Base-by-base conservation (phyloP, 176 grass and related monocot genomes). In the Tillandsia leiboldiana region DNA sequence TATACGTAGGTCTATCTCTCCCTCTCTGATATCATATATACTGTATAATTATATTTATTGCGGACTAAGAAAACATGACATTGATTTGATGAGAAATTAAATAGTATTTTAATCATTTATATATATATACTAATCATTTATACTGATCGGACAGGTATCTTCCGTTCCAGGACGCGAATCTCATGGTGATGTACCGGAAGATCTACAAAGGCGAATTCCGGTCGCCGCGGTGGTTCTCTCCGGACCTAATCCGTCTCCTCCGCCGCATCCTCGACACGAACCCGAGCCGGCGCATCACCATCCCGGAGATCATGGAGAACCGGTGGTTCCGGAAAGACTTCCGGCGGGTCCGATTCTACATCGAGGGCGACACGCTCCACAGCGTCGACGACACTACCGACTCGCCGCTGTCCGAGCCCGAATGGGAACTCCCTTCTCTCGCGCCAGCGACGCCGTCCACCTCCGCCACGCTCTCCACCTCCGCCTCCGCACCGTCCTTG, bases 311-410 rank as follows among this genome's bases (percentile, higher is more conserved):
- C 64, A 90, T 86, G 80, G 80, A 74, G 22, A 86, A 70, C 2
- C 58, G 27, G 1, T 90, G 80, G 87, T 86, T 90, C 52, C 86
- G 78, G 64, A 86, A 65, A 9, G 87, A 70, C 12, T 86, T 90
- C 69, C 81, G 68, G 20, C 70, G 86, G 48, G 54, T 78, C 13
- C 83, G 15, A 14, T 90, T 86, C 80, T 90, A 83, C 71, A 47
- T 86, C 33, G 80, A 90, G 64, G 75, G 72, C 50, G 75, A 90
- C 73, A 68, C 83, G 13, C 65, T 84, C 63, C 29, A 79, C 56
- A 70, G 48, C 20, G 67, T 82, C 57, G 70, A 80, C 51, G 71
- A 63, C 20, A 50, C 20, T 20, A 20, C 51, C 9, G 72, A 80
- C 14, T 70, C 68, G 57, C 65, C 82, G 23, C 53, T 0, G 1